A percentile compares a stretch with the other conserved stretches of the same genome.
phyloP scores from a whole-genome alignment of 148 eudicot species.

The Vaccinium macrocarpon region DNA sequence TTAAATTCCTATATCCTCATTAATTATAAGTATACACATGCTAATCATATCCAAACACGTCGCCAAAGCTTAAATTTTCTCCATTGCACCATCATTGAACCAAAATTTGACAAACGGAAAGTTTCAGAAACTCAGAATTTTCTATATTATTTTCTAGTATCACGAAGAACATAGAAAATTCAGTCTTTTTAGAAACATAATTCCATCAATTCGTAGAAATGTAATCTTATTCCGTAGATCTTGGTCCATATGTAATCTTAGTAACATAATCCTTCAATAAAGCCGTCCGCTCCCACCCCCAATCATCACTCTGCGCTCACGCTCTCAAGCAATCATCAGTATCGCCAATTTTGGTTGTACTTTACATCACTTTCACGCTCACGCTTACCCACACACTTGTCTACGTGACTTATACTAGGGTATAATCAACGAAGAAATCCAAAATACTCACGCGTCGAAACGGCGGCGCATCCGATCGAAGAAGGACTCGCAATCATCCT shows the following conservation, averaged over 20 bases:
- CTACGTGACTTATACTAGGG: too few species aligned
- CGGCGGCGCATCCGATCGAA: slow-evolving; percentile 77
- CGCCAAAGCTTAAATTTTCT: background rate
- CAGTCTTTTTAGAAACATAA: background rate
- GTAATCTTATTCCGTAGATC: too few species aligned
- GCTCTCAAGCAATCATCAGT: too few species aligned
- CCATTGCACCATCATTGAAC: background rate
- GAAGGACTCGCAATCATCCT: slow-evolving; percentile 63
- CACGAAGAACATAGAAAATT: background rate
- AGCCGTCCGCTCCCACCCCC: too few species aligned
- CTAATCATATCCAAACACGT: background rate
- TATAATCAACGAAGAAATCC: background rate
- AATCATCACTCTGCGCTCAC: too few species aligned
- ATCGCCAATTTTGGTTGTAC: too few species aligned
- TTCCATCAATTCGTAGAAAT: background rate
- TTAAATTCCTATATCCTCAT: background rate
- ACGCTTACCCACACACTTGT: too few species aligned
- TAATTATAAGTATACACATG: background rate
- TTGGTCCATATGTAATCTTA: too few species aligned
- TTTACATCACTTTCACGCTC: too few species aligned
- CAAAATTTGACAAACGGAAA: background rate
- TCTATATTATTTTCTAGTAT: background rate
- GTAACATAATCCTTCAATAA: too few species aligned
- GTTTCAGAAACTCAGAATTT: background rate
- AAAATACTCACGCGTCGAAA: slow-evolving; percentile 51